phyloP scores from a whole-genome alignment of 2,329 filamentous ascomycete species.

The Fusarium albosuccineum region DNA sequence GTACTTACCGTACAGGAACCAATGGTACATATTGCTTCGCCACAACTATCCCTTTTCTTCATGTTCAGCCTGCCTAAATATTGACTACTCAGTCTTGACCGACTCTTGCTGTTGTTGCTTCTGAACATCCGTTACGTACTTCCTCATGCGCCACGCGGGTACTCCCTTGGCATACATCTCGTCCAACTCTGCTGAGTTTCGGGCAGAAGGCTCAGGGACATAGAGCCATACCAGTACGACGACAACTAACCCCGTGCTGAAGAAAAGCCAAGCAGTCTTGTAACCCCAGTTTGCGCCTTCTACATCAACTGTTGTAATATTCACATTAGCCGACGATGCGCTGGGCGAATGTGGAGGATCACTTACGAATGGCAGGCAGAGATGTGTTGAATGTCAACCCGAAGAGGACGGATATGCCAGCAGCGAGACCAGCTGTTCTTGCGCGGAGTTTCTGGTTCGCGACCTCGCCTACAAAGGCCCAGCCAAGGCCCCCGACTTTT shows the following conservation, averaged over 20 bases:
- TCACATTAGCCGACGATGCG: no score
- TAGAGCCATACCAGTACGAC: not conserved
- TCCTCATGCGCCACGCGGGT: not conserved
- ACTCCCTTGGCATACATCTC: not conserved
- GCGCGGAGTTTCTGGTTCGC: not conserved
- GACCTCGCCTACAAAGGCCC: not conserved
- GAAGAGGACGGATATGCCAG: not conserved
- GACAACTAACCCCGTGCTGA: not conserved
- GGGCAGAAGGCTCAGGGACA: not conserved
- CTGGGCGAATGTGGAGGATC: no score
- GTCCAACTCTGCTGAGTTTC: not conserved
- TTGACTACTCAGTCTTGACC: no score
- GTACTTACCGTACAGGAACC: no score
- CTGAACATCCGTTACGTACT: not conserved
- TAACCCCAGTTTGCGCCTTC: not conserved
- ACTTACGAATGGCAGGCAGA: not conserved
- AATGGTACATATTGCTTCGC: no score
- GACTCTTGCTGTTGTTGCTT: no score
- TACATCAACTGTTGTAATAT: not conserved
- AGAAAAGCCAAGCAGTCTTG: conserved; percentile 1
- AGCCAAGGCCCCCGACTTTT: not conserved
- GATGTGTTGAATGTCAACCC: not conserved
- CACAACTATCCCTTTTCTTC: no score
- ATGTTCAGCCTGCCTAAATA: no score
- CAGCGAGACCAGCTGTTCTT: not conserved